A percentile compares a stretch with the other conserved stretches of the same genome.
Conservation (phyloP, 2,329 filamentous ascomycete species). For the Xylaria sp. region DNA sequence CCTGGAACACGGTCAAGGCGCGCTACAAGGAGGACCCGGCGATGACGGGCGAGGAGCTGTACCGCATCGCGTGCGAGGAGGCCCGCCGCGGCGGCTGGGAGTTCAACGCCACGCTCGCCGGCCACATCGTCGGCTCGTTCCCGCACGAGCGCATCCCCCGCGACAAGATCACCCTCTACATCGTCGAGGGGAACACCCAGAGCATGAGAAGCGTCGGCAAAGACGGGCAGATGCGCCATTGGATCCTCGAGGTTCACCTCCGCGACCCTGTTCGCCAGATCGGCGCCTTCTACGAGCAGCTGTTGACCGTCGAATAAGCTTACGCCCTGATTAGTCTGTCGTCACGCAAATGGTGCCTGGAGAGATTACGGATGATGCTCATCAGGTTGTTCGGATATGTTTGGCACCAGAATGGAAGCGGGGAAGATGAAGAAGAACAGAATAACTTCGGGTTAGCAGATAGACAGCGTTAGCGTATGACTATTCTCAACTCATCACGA, state of each 20-base stretch:
- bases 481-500: no score
- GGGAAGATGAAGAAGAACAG: no score
- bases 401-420: no score
- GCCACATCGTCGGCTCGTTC: constrained; percentile 54
- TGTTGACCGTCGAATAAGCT: constrained; percentile 32
- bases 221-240: constrained; percentile 48
- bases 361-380: no score
- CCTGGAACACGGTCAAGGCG: constrained; percentile 49
- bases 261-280: constrained; percentile 42
- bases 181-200: constrained; percentile 47
- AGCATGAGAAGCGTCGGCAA: constrained; percentile 43
- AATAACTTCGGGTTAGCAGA: no score
- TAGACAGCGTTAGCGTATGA: no score
- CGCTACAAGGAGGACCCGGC: constrained; percentile 42
- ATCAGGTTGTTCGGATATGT: no score
- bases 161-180: constrained; percentile 49
- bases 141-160: constrained; percentile 54
- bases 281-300: constrained; percentile 49
- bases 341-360: no score
- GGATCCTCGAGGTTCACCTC: constrained; percentile 55
- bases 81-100: constrained; percentile 51
- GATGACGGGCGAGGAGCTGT: constrained; percentile 53
- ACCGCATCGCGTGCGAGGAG: constrained; percentile 44
- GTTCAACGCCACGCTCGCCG: constrained; percentile 48
- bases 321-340: no score